phyloP scores from a whole-genome alignment of 2,329 filamentous ascomycete genomes.

The Fusarium sp. region DNA sequence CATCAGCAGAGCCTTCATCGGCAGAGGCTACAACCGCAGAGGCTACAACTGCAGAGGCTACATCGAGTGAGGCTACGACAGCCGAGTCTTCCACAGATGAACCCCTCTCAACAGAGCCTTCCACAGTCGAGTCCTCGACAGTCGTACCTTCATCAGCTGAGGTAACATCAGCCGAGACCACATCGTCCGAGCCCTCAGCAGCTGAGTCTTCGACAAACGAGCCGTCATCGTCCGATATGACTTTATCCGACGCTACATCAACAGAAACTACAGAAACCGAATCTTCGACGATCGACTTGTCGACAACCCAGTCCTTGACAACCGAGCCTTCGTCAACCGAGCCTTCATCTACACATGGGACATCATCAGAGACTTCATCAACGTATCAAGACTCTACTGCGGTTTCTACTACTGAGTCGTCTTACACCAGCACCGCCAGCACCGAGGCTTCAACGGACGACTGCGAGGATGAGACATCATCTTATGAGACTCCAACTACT shows the following conservation, averaged over 20 bases:
- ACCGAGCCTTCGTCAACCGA: not conserved
- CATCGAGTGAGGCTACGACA: not conserved
- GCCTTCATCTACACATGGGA: rapidly evolving
- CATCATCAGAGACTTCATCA: not conserved
- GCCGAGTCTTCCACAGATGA: too few species aligned
- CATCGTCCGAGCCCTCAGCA: too few species aligned
- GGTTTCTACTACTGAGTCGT: not conserved
- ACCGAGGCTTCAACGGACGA: not conserved
- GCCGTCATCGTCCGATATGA: too few species aligned
- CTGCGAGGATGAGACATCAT: not conserved
- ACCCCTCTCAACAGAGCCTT: too few species aligned
- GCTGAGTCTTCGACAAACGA: too few species aligned
- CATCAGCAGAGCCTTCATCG: not conserved
- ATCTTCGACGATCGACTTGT: not conserved
- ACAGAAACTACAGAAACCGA: too few species aligned
- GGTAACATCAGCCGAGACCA: not conserved
- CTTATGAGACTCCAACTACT: not conserved
- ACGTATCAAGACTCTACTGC: not conserved
- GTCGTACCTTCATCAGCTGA: not conserved
- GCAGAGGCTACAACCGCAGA: not conserved
- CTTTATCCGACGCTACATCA: too few species aligned
- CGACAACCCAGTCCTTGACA: not conserved
- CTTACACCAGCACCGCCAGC: not conserved
- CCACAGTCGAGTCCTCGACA: too few species aligned
- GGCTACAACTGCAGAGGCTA: not conserved